These are phyloP conservation scores for Daedalea quercina DNA, from an alignment of 768 basidiomycete species.

Conservation along the genomic window DNA sequence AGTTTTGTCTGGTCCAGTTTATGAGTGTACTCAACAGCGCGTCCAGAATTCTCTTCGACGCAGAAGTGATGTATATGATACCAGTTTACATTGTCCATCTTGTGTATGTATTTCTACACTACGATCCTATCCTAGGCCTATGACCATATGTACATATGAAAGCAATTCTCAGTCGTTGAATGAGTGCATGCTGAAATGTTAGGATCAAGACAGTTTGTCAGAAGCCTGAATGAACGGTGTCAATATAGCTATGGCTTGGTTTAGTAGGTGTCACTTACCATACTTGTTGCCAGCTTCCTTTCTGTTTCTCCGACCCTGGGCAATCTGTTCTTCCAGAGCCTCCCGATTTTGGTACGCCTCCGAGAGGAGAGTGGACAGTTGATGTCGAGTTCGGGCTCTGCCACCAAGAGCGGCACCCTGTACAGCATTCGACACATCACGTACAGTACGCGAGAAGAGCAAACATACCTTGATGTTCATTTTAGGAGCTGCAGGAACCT, in stretches of 20 bases:
- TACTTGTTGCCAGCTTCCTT: slow-evolving; percentile 93
- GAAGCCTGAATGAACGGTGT: slow-evolving; percentile 9
- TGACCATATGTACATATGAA: background rate
- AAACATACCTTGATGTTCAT: slow-evolving; percentile 75
- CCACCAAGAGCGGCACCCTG: slow-evolving; percentile 68
- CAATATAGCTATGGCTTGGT: background rate
- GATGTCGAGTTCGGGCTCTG: slow-evolving; percentile 68
- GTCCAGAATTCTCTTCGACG: slow-evolving; percentile 44
- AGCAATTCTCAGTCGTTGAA: background rate
- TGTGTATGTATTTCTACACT: slow-evolving; percentile 15
- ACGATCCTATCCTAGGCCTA: slow-evolving; percentile 8
- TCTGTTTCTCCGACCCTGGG: slow-evolving; percentile 73
- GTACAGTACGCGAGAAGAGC: background rate
- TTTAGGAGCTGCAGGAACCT: slow-evolving; percentile 51
- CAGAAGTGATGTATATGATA: slow-evolving; percentile 14
- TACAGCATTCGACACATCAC: slow-evolving; percentile 1
- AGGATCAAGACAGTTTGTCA: too few relatives aligned
- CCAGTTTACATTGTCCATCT: slow-evolving; percentile 7
- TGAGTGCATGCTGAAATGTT: too few relatives aligned
- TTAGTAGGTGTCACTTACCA: slow-evolving; percentile 37
- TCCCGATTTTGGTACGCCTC: slow-evolving; percentile 84
- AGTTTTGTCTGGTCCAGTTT: slow-evolving; percentile 15
- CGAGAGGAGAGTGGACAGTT: slow-evolving; percentile 71
- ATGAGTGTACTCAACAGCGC: slow-evolving; percentile 6
- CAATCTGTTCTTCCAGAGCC: slow-evolving; percentile 75